Conservation (phyloP, 805 yeast genomes). For the Yamadazyma olivae region DNA sequence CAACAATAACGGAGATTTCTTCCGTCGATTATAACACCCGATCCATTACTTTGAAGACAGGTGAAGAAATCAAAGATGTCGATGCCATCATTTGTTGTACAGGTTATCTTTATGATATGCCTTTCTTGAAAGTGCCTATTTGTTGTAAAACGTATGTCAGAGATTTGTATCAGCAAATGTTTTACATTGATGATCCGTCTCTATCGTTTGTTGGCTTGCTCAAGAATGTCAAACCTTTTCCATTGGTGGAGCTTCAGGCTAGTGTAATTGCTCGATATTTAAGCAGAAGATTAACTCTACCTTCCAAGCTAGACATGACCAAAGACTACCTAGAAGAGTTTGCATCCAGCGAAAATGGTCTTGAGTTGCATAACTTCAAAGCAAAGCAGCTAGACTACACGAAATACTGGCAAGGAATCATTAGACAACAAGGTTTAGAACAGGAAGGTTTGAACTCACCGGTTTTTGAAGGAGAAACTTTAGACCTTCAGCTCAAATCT, state of each 20-base stretch:
- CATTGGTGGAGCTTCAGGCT: constrained; percentile 48
- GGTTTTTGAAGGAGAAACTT: constrained; percentile 10
- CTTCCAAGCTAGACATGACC: constrained; percentile 34
- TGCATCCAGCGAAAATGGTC: constrained; percentile 17
- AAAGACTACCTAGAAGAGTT: constrained; percentile 27
- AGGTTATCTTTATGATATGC: constrained; percentile 35
- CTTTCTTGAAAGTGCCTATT: constrained; percentile 21
- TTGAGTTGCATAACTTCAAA: constrained; percentile 36
- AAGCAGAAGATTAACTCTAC: constrained; percentile 42
- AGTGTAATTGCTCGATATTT: constrained; percentile 39
- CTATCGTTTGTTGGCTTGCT: constrained; percentile 42
- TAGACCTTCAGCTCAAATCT: constrained; percentile 5
- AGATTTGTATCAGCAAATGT: constrained; percentile 40
- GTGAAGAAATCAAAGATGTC: constrained; percentile 13
- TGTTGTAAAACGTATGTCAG: constrained; percentile 13
- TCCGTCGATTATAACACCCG: constrained; percentile 30
- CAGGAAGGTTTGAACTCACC: constrained; percentile 9
- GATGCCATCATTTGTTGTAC: constrained; percentile 34
- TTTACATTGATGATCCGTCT: constrained; percentile 45
- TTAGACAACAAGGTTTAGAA: constrained; percentile 2
- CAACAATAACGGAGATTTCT: constrained; percentile 11
- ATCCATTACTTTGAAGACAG: constrained; percentile 4
- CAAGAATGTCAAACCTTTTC: constrained; percentile 47
- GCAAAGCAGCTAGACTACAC: constrained; percentile 63
- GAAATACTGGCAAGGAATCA: constrained; percentile 28